Evolutionary conservation across 768 basidiomycete genomes (phyloP).

Genomic region (Suillus variegatus): DNA sequence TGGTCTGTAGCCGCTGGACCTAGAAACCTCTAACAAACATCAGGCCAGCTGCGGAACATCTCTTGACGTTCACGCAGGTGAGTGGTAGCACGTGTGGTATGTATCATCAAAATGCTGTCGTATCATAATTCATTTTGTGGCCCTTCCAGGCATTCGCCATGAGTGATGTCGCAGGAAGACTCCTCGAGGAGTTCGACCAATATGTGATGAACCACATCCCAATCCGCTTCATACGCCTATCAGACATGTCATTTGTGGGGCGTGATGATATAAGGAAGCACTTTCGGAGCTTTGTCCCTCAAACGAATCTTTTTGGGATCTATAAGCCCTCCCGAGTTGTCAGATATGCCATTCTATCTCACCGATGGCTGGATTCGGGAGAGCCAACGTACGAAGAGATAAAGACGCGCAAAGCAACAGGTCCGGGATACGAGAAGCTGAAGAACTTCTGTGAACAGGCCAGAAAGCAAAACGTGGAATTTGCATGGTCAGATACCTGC

Average conservation of each 20-base stretch:
- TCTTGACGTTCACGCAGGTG: not conserved
- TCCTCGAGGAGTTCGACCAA: not conserved
- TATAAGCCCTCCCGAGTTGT: not conserved
- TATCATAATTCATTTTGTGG: not conserved
- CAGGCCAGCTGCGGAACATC: not conserved
- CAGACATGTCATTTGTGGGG: not conserved
- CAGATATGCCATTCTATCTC: conserved; percentile 12
- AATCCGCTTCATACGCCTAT: not conserved
- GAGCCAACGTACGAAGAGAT: conserved; percentile 9
- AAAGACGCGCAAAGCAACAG: not conserved
- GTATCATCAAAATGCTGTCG: not conserved
- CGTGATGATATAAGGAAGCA: not conserved
- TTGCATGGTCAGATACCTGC: not conserved
- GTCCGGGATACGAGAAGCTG: conserved; percentile 6
- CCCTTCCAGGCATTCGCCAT: not conserved
- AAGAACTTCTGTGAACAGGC: not conserved
- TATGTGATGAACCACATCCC: conserved; percentile 3
- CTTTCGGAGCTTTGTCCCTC: not conserved
- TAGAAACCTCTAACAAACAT: not conserved
- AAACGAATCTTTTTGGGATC: not conserved
- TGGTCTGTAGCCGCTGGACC: not conserved
- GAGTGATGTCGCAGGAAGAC: not conserved
- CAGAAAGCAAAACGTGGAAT: not conserved
- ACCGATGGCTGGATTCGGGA: conserved; percentile 9
- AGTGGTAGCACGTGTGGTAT: not conserved